Conservation (phyloP, 2,329 filamentous ascomycete genomes). For the Scytalidium sp. region DNA sequence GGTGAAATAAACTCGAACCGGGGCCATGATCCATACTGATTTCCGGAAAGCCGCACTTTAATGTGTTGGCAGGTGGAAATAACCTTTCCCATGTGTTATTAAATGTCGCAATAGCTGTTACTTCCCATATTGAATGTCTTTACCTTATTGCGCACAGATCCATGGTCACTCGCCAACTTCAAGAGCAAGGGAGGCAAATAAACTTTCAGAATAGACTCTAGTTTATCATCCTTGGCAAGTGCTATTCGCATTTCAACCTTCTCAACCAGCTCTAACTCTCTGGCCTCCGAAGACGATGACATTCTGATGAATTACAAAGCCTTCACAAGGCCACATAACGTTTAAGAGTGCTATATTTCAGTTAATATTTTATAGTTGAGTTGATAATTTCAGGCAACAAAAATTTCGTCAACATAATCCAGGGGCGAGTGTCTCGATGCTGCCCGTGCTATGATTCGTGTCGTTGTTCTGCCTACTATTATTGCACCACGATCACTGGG, state of each 20-base stretch:
- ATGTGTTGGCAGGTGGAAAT: slow-evolving; percentile 70
- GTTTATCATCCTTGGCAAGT: slow-evolving; percentile 78
- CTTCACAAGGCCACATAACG: background rate
- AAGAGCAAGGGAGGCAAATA: slow-evolving; percentile 81
- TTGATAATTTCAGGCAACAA: background rate
- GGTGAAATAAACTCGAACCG: slow-evolving; percentile 3
- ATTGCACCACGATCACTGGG: too few relatives aligned
- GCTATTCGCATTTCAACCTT: slow-evolving; percentile 74
- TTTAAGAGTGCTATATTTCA: background rate
- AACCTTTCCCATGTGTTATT: slow-evolving; percentile 41
- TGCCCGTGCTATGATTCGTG: background rate
- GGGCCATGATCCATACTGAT: slow-evolving; percentile 29
- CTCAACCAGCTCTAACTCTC: slow-evolving; percentile 76
- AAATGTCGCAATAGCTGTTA: slow-evolving; percentile 4
- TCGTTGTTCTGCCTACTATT: background rate
- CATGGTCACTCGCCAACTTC: slow-evolving; percentile 80
- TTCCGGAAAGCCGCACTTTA: slow-evolving; percentile 48
- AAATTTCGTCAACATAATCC: background rate
- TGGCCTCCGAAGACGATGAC: slow-evolving; percentile 21
- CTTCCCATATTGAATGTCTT: slow-evolving; percentile 11
- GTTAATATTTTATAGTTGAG: background rate
- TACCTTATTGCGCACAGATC: slow-evolving; percentile 76
- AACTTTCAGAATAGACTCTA: slow-evolving; percentile 72
- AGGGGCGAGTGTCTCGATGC: background rate
- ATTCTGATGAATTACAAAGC: slow-evolving; percentile 2